Evolutionary conservation across 805 yeast genomes (phyloP), one percentile per base, ranked within the genome.

Genomic region (Ogataea parapolymorpha): DNA sequence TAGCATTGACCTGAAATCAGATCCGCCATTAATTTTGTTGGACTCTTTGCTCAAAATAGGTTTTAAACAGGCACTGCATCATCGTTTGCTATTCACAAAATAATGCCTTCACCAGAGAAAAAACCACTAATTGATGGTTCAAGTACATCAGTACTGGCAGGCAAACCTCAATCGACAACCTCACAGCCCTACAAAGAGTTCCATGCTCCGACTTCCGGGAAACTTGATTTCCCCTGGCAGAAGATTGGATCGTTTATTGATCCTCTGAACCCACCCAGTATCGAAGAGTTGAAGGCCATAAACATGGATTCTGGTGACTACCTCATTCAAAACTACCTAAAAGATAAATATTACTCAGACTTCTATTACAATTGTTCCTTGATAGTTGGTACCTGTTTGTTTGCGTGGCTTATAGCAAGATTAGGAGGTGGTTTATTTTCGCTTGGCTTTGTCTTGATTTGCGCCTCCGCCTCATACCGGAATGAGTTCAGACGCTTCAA

Each of bases 401-500:
- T 80, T 56, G 69, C 88, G 1, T 85, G 90, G 87, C 47, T 71
- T 4, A 62, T 79, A 35, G 88, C 89, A 2, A 70, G 77, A 51
- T 45, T 69, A 24, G 81, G 88, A 1, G 77, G 79, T 28, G 85
- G 91, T 3, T 58, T 85, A 53, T 72, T 84, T 58, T 75, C 85
- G 6, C 59, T 85, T 13, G 65, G 72, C 5, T 66, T 82, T 46
- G 82, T 85, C 1, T 67, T 82, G 39, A 60, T 83, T 28, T 71
- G 75, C 43, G 71, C 85, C 18, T 72, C 79, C 18, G 78, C 90
- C 0, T 82, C 82, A 12, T 85, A 85, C 61, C 72, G 84, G 41
- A 67, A 79, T 13, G 93, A 85, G 61, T 79, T 80, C 52, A 75
- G 91, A 56, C 75, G 95, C 56, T 84, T 85, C 59, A 80, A 80